Base-by-base conservation (phyloP, 495 filamentous ascomycete genomes). In the Margaritispora aquatica region DNA sequence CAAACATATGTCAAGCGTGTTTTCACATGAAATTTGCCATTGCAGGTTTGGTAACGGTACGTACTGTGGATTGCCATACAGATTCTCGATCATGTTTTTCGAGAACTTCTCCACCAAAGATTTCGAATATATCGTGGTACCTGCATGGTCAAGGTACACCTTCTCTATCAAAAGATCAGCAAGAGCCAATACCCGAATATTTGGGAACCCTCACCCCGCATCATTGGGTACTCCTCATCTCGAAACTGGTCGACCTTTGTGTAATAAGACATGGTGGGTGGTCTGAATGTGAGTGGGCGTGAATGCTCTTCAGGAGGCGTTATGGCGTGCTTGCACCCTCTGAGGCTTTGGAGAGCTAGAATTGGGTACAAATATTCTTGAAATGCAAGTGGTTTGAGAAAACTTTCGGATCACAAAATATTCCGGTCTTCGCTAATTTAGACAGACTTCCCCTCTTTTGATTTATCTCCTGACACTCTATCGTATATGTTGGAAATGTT, bases 81-180 rank as follows among this genome's bases (percentile, higher is more conserved):
- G 76, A 60, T 79, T 80, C 2, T 75, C 58, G 8, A 75, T 70
- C 68, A 90, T 75, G 52, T 82, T 80, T 1, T 73, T 56, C 20
- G 81, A 77, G 69, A 88, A 87, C 15, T 76, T 69, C 19, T 80
- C 72, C 24, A 89, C 70, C 22, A 84, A 74, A 26, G 90, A 93
- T 66, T 87, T 92, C 23, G 89, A 73, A 69, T 90, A 93, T 1
- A 84, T 74, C 0, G 93, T 94, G 13, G 90, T 90, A 21, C 90
- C 92, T 1, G 92, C 93, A 85, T 97, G 92, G 65, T 97, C 93
- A 24, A 97, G 85, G 68, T 97, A 97, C 53, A 87, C 81, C 8
- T 83, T 80, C 56, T 80, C 90, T 94, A 58, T 53, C 26, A 22
- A 57, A 2, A 5, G 23, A 26, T 19, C 4, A 53, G 24, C n/a